Evolutionary conservation across 495 filamentous ascomycete genomes (phyloP).

Genomic region (Clavariopsis aquatica): DNA sequence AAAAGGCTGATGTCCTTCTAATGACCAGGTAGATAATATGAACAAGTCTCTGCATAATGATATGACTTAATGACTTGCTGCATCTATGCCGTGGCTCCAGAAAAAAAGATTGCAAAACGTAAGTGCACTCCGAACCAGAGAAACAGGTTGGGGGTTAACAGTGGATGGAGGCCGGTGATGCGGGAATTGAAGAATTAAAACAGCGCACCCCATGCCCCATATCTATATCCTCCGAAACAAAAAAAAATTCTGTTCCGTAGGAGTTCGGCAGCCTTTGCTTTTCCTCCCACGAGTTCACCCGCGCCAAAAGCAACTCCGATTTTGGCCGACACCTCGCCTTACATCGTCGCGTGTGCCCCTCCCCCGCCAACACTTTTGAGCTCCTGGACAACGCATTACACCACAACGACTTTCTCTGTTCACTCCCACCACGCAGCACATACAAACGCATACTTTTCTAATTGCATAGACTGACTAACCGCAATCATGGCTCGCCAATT

Average conservation of each 20-base stretch:
- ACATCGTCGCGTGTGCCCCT: constrained; percentile 2
- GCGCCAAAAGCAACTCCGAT: constrained; percentile 28
- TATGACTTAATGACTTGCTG: no score
- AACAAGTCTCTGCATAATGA: no score
- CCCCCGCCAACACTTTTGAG: constrained; percentile 13
- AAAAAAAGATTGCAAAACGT: no score
- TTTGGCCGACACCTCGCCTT: constrained; percentile 19
- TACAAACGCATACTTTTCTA: background rate
- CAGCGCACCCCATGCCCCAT: background rate
- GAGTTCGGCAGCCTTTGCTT: constrained; percentile 11
- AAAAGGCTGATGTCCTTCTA: no score
- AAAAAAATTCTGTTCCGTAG: background rate
- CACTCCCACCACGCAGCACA: background rate
- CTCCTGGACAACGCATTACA: constrained; percentile 20
- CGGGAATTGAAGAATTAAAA: background rate
- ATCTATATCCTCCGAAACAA: background rate
- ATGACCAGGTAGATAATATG: no score
- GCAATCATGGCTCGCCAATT: constrained; percentile 86
- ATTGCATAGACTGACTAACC: background rate
- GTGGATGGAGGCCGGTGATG: no score
- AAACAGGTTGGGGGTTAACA: no score
- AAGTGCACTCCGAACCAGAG: no score
- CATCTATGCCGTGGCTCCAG: no score
- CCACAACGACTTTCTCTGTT: constrained; percentile 8
- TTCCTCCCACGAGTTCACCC: constrained; percentile 30